Conservation (phyloP, 768 basidiomycete genomes). For the Obba rivulosa region DNA sequence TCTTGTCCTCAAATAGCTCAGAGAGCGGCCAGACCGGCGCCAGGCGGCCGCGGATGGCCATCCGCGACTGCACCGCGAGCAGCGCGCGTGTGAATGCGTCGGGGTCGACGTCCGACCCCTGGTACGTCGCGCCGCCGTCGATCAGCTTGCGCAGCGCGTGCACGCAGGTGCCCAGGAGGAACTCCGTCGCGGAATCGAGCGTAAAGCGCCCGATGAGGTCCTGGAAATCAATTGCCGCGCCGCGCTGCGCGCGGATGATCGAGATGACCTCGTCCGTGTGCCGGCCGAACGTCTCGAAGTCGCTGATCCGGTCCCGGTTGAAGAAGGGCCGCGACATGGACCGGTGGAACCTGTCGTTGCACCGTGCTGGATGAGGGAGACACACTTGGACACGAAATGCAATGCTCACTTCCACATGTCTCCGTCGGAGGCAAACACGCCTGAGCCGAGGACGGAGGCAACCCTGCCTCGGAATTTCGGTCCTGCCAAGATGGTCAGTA, state of each 20-base stretch:
- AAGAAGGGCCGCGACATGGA: conserved; percentile 70
- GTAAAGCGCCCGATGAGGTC: conserved; percentile 41
- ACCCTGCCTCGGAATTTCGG: conserved; percentile 15
- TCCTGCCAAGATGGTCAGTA: conserved; percentile 13
- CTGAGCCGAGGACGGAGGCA: conserved; percentile 42
- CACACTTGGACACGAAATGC: neutral
- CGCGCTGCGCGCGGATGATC: neutral
- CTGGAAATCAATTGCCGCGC: conserved; percentile 11
- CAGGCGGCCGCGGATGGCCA: conserved; percentile 23
- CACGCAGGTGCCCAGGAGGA: conserved; percentile 43
- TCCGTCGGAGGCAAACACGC: conserved; percentile 60
- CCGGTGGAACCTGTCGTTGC: conserved; percentile 48
- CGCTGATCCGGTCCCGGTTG: conserved; percentile 21
- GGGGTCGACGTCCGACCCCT: conserved; percentile 19
- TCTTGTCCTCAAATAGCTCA: conserved; percentile 31
- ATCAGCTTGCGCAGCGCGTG: conserved; percentile 28
- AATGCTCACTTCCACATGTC: neutral
- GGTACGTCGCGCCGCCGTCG: conserved; percentile 30
- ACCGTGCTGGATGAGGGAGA: neutral
- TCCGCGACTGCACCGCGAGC: conserved; percentile 26
- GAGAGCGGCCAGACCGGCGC: conserved; percentile 36
- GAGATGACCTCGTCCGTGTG: conserved; percentile 12
- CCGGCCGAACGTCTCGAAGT: conserved; percentile 23
- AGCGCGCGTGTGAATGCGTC: conserved; percentile 35
- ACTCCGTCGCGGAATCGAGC: conserved; percentile 53